phyloP scores from a whole-genome alignment of 345 rosid genomes.

The Citrus australasica region DNA sequence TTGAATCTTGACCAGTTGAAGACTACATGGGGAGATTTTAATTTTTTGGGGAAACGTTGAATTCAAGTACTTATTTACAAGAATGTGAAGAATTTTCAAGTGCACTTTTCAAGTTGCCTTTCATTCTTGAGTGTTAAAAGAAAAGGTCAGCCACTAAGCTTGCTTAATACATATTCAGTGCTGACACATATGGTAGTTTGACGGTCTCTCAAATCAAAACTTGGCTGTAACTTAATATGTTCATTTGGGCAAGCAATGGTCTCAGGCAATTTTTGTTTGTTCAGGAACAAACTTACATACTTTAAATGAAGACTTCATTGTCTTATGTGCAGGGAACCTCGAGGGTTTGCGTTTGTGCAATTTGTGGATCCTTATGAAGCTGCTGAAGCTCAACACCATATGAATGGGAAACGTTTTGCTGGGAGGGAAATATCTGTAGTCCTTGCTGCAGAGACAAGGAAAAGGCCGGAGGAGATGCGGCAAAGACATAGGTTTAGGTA shows the following conservation, averaged over 20 bases:
- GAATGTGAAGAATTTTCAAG: slow-evolving; percentile 65
- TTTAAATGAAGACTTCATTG: slow-evolving; percentile 20
- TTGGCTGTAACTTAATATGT: slow-evolving; percentile 25
- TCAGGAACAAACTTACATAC: slow-evolving; percentile 4
- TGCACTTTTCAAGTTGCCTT: slow-evolving; percentile 77
- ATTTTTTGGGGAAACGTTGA: slow-evolving; percentile 46
- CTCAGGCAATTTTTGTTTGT: slow-evolving; percentile 14
- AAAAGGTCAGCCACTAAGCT: slow-evolving; percentile 63
- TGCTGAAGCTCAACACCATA: slow-evolving; percentile 77
- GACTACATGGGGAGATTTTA: slow-evolving; percentile 44
- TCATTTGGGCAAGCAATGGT: neutral
- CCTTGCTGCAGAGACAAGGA: slow-evolving; percentile 85
- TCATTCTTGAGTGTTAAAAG: slow-evolving; percentile 56
- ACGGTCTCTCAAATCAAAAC: slow-evolving; percentile 23
- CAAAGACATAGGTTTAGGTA: slow-evolving; percentile 67
- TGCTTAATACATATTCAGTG: slow-evolving; percentile 38
- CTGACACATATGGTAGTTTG: slow-evolving; percentile 41
- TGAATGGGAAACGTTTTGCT: slow-evolving; percentile 81
- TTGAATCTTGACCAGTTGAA: slow-evolving; percentile 46
- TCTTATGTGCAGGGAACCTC: slow-evolving; percentile 63
- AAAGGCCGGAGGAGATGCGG: slow-evolving; percentile 99
- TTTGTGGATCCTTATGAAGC: slow-evolving; percentile 92
- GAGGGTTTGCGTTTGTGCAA: slow-evolving; percentile 98
- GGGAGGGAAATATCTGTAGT: slow-evolving; percentile 93
- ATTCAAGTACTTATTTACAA: slow-evolving; percentile 74